phyloP scores from a whole-genome alignment of 2,329 filamentous ascomycete species.

The Penicillium sp. region DNA sequence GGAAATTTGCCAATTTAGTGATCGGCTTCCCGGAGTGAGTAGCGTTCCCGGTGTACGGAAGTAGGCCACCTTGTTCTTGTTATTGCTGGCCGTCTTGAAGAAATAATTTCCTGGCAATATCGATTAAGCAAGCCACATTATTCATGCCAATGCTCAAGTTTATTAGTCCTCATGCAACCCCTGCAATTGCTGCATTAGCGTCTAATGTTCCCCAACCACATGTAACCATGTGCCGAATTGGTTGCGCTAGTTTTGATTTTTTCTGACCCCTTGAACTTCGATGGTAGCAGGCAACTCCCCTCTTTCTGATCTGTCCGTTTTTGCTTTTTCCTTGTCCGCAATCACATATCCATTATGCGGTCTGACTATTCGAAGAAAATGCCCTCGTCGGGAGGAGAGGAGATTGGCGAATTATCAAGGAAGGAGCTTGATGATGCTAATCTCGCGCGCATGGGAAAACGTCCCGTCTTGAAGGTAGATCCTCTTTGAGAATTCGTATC shows the following conservation, averaged over 20 bases:
- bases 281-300: background rate
- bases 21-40: background rate
- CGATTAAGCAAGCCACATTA: background rate
- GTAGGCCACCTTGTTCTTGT: background rate
- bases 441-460: conserved; percentile 45
- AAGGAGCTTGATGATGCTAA: conserved; percentile 35
- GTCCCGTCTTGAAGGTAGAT: conserved; percentile 40
- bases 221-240: background rate
- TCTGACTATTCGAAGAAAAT: conserved; percentile 11
- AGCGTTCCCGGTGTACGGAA: background rate
- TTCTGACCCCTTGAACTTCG: background rate
- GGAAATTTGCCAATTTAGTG: background rate
- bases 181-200: conserved; percentile 1
- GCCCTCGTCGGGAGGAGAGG: conserved; percentile 7
- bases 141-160: background rate
- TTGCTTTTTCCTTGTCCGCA: background rate
- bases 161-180: background rate
- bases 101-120: background rate
- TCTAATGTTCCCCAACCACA: background rate
- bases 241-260: background rate
- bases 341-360: conserved; percentile 4
- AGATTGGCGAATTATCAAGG: conserved; percentile 11
- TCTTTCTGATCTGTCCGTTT: background rate
- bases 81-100: background rate
- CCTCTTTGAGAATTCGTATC: background rate